Percentiles rank a stretch among this genome's conserved stretches.
Conservation (phyloP, 257 asterid genomes). For the Fraxinus americana region DNA sequence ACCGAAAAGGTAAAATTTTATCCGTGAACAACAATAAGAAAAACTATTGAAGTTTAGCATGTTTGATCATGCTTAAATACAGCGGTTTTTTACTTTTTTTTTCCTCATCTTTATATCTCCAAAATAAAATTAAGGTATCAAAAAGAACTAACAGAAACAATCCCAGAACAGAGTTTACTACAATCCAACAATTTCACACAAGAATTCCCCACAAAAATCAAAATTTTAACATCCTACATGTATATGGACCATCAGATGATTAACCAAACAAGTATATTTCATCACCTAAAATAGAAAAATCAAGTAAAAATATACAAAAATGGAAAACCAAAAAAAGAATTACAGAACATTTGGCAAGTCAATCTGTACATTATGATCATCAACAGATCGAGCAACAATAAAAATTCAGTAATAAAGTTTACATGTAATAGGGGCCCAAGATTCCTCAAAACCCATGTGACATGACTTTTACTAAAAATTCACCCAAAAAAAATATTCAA, state of each 20-base stretch:
- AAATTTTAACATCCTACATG: conserved; percentile 36
- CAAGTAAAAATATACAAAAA: conserved; percentile 35
- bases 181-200: conserved; percentile 26
- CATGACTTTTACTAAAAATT: conserved; percentile 31
- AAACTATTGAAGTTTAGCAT: conserved; percentile 18
- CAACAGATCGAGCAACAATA: conserved; percentile 52
- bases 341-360: conserved; percentile 26
- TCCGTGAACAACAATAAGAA: conserved; percentile 23
- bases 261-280: conserved; percentile 36
- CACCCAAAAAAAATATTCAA: conserved; percentile 24
- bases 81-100: neutral
- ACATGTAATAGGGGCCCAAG: conserved; percentile 52
- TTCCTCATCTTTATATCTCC: neutral
- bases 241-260: conserved; percentile 38
- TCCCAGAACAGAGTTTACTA: conserved; percentile 33
- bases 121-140: conserved; percentile 12
- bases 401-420: conserved; percentile 29
- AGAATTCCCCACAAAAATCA: conserved; percentile 45
- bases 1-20: conserved; percentile 29
- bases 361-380: conserved; percentile 52
- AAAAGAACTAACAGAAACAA: conserved; percentile 18
- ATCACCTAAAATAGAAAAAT: conserved; percentile 36
- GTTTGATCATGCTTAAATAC: neutral
- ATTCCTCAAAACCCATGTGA: conserved; percentile 64
- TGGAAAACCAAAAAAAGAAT: neutral